Evolutionary conservation across 2,329 filamentous ascomycete genomes (phyloP).

Genomic region (Tolypocladium album): DNA sequence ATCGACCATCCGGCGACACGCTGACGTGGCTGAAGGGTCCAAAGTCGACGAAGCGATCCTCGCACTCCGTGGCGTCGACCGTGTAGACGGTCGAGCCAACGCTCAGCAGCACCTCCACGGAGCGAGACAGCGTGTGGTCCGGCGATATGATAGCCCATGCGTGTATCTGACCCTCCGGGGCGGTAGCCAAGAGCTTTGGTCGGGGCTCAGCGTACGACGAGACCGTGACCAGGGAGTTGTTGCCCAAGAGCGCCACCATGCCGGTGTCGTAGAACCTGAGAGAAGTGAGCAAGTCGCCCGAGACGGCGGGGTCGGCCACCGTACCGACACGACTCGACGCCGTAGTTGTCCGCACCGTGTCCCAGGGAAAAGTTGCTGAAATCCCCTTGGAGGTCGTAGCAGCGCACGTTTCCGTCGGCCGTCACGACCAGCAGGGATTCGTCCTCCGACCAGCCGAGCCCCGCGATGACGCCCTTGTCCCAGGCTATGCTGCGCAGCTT

Average conservation of each 20-base stretch:
- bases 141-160: constrained; percentile 88
- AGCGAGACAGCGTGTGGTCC: constrained; percentile 77
- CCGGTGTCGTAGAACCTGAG: constrained; percentile 71
- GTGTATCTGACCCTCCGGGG: constrained; percentile 68
- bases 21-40: constrained; percentile 86
- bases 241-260: constrained; percentile 84
- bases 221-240: constrained; percentile 82
- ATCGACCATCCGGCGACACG: constrained; percentile 84
- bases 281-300: background rate
- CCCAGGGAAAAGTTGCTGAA: constrained; percentile 92
- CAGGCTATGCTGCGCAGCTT: constrained; percentile 77
- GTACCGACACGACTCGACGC: constrained; percentile 70
- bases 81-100: constrained; percentile 77
- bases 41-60: constrained; percentile 83
- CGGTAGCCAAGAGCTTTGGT: constrained; percentile 67
- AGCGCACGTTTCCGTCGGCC: constrained; percentile 80
- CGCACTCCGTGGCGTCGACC: constrained; percentile 78
- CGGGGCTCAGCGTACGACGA: constrained; percentile 83
- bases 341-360: constrained; percentile 77
- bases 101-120: constrained; percentile 84
- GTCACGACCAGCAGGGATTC: constrained; percentile 85
- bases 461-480: constrained; percentile 82
- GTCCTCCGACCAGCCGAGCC: constrained; percentile 92
- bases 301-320: background rate
- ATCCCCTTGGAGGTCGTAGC: constrained; percentile 87